Base-by-base conservation (phyloP, 179 eudicot genomes). In the Beta lomatogona region DNA sequence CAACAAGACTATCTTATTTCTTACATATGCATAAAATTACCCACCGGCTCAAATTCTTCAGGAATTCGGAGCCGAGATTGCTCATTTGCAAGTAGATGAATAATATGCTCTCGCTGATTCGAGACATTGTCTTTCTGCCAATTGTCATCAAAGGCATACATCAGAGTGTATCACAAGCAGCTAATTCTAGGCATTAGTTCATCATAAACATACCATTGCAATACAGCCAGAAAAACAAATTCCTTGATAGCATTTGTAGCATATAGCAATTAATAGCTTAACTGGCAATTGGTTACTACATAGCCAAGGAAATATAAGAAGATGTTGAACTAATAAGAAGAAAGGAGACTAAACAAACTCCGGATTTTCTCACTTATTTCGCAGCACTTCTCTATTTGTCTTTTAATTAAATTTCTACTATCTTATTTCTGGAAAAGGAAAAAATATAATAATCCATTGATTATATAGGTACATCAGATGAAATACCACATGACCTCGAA, bases 51-150 rank as follows among this genome's bases (percentile, higher is more conserved):
- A 70, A 81, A 81, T 28, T 82, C 98, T 16, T 91, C 96, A 77
- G 94, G 99, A 77, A 91, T 87, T 77, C 91, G 87, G 58, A 97
- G 91, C 48, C 98, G 94, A 86, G 92, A 88, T 80, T 97, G 99
- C 88, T 92, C 98, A 87, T 95, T 95, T 55, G 98, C 97, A 76
- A 97, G 97, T 81, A 97, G 94, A 85, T 91, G 97, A 78, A 97
- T 90, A 61, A 97, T 80, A 86, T 97, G 97, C 84, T 97, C 99
- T 50, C 99, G 91, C 89, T 97, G 99, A 89, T 97, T 97, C 79
- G 92, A 86, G 60, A 93, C 91, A 83, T 92, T 95, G 86, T 91
- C 99, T 86, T 91, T 92, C 99, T 97, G 93, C 87, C 81, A 65
- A 87, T 63, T 48, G 79, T 81, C 73, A 80, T 54, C 70, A 82